These are phyloP conservation scores for Tolypocladium album DNA, from an alignment of 2,329 filamentous ascomycete species.

Conservation along the genomic window DNA sequence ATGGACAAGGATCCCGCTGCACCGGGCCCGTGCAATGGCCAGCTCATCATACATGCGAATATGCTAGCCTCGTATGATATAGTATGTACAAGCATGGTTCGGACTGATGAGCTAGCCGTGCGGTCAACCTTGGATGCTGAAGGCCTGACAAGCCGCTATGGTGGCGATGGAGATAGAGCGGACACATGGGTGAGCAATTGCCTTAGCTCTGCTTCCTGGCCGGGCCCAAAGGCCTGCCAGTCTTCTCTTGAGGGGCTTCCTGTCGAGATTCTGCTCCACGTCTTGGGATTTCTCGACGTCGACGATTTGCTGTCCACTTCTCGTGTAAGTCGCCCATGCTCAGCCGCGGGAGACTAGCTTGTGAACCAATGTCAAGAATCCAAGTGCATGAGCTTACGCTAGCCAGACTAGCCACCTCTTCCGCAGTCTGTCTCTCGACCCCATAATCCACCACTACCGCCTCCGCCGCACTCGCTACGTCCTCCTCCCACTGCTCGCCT, in stretches of 20 bases:
- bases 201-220: background rate
- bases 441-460: conserved; percentile 53
- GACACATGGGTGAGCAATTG: background rate
- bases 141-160: background rate
- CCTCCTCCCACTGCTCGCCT: conserved; percentile 45
- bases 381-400: background rate
- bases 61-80: background rate
- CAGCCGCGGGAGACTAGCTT: background rate
- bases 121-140: background rate
- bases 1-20: background rate
- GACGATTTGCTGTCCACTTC: conserved; percentile 44
- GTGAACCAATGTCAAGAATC: background rate
- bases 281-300: conserved; percentile 46
- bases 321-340: conserved; percentile 28
- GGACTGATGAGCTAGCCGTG: background rate
- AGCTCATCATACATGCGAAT: conserved; percentile 1
- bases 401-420: conserved; percentile 50
- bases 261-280: conserved; percentile 45
- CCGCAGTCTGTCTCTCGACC: conserved; percentile 49
- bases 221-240: background rate
- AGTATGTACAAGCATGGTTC: background rate
- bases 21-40: background rate
- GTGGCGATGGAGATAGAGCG: background rate
- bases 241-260: conserved; percentile 32
- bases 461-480: conserved; percentile 43